These are phyloP conservation scores for Colletotrichum gigasporum DNA, from an alignment of 2,329 filamentous ascomycete genomes.

Conservation along the genomic window DNA sequence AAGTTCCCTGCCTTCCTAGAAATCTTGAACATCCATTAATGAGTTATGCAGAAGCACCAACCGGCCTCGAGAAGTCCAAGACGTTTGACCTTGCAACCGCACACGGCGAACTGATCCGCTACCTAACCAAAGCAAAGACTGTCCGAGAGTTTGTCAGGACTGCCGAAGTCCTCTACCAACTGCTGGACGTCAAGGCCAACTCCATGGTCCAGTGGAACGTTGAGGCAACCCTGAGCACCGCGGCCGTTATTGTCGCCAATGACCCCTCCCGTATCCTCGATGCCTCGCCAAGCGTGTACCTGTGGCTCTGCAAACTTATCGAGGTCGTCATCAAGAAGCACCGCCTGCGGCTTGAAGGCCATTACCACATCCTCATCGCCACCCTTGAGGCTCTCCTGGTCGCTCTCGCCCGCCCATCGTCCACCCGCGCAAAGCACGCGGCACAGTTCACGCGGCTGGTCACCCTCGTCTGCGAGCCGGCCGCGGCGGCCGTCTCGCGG, in stretches of 20 bases:
- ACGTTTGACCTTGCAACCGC: slow-evolving; percentile 50
- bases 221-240: slow-evolving; percentile 59
- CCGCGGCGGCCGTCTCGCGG: slow-evolving; percentile 62
- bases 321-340: slow-evolving; percentile 68
- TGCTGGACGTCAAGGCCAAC: slow-evolving; percentile 60
- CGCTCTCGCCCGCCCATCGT: slow-evolving; percentile 55
- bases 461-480: slow-evolving; percentile 68
- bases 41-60: slow-evolving; percentile 12
- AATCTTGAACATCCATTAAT: neutral
- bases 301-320: slow-evolving; percentile 61
- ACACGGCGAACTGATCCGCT: slow-evolving; percentile 50
- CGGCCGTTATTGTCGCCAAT: slow-evolving; percentile 44
- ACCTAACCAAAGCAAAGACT: slow-evolving; percentile 41
- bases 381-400: slow-evolving; percentile 65
- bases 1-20: slow-evolving; percentile 27
- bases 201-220: slow-evolving; percentile 68
- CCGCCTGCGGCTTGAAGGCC: slow-evolving; percentile 68
- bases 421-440: slow-evolving; percentile 53
- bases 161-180: slow-evolving; percentile 51
- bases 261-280: slow-evolving; percentile 35
- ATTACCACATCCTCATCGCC: slow-evolving; percentile 66
- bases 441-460: slow-evolving; percentile 63
- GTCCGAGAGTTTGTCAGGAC: slow-evolving; percentile 47
- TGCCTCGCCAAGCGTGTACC: slow-evolving; percentile 50
- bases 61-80: slow-evolving; percentile 31